Base-by-base conservation (phyloP, 371 early-diverging fungal genomes). In the Dichotomocladium elegans region DNA sequence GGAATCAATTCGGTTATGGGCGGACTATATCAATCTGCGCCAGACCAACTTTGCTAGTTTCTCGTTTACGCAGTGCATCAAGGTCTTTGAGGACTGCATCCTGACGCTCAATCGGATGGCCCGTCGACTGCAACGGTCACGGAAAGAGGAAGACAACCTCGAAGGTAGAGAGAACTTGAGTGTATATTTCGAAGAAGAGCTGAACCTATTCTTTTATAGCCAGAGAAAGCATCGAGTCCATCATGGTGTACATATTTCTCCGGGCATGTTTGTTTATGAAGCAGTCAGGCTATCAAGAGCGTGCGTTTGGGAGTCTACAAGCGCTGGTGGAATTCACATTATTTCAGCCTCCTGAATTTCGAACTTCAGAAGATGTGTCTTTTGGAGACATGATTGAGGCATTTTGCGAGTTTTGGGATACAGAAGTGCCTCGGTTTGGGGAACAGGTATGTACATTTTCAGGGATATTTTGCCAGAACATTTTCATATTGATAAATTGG, bases 371-470 rank as follows among this genome's bases (percentile, higher is more conserved):
- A 12, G 49, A 52, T 1, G 45, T 47, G 11, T 42, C 69, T 11
- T 78, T 75, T 57, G 61, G 70, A 3, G 66, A 83, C 21, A 74
- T 82, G 55, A 12, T 88, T 8, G 65, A 69, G 2, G 68, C 76
- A 40, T 83, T 93, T 47, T 82, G 77, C 33, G 71, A 70, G 10
- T 93, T 87, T 66, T 93, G 92, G 92, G 90, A 89, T 45, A 80
- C 76, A 40, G 92, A 89, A 63, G 66, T 75, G 14, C 77, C 87
- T 19, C 68, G 91, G 4, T 86, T 91, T 67, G 92, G 91, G 4
- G 93, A 93, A 60, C 63, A 71, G 54, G 89, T 80, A 28, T 10
- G n/a, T 45, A 29, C 21, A 3, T n/a, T n/a, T n/a, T n/a, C n/a
- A n/a, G n/a, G n/a, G n/a, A n/a, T n/a, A n/a, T n/a, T n/a, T n/a